Evolutionary conservation across 2,329 filamentous ascomycete genomes (phyloP).

Genomic region (Colletotrichum simmondsii): DNA sequence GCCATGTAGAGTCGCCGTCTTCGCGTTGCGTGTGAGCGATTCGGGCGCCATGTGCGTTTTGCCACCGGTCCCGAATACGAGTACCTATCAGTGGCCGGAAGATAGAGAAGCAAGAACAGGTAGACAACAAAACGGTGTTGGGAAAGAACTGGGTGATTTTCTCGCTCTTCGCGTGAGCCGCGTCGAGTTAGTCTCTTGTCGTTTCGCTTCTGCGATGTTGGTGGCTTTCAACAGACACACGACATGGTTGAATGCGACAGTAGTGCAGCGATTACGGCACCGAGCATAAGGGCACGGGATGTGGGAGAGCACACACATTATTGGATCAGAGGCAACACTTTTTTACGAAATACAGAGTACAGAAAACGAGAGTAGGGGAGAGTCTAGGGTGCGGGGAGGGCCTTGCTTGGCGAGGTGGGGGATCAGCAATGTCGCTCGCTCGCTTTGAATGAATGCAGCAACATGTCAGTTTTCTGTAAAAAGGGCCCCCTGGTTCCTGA

Average conservation of each 20-base stretch:
- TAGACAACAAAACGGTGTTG: conserved; percentile 29
- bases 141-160: conserved; percentile 1
- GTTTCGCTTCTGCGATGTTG: conserved; percentile 5
- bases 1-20: conserved; percentile 26
- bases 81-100: background rate
- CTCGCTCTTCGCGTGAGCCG: conserved; percentile 3
- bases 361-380: conserved; percentile 13
- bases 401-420: conserved; percentile 29
- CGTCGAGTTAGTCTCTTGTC: background rate
- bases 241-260: conserved; percentile 3
- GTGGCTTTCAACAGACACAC: conserved; percentile 33
- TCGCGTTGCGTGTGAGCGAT: background rate
- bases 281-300: background rate
- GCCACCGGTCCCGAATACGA: background rate
- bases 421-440: conserved; percentile 27
- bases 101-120: conserved; percentile 20
- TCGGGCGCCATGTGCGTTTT: background rate
- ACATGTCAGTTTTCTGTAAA: conserved; percentile 23
- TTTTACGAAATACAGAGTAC: background rate
- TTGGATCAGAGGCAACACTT: background rate
- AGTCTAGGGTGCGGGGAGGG: conserved; percentile 19
- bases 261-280: conserved; percentile 12
- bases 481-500: background rate
- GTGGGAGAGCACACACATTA: background rate
- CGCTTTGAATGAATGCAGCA: conserved; percentile 29